These are phyloP conservation scores for Irpex lacteus DNA, from an alignment of 1,284 basidiomycete species.

Conservation along the genomic window DNA sequence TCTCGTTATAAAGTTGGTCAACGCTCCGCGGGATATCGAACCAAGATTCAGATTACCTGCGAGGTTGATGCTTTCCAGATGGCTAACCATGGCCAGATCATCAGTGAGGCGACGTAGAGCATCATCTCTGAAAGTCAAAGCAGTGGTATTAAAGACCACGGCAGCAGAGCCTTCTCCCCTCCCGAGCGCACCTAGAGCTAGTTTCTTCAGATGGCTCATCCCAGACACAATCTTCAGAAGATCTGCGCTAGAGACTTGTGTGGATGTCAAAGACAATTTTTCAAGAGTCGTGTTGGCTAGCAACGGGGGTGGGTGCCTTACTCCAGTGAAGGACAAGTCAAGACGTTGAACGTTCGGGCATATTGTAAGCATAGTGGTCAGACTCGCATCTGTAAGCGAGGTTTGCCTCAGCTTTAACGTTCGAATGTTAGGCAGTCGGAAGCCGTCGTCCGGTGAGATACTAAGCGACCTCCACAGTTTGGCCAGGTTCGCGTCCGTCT, in stretches of 20 bases:
- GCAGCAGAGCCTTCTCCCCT: conserved; percentile 42
- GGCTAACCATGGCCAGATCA: conserved; percentile 32
- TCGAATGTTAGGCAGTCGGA: conserved; percentile 38
- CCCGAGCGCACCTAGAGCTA: conserved; percentile 63
- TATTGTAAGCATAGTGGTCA: conserved; percentile 39
- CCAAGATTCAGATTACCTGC: conserved; percentile 64
- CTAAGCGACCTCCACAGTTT: conserved; percentile 37
- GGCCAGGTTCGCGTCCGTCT: conserved; percentile 57
- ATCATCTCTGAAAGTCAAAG: conserved; percentile 55
- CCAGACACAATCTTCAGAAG: conserved; percentile 38
- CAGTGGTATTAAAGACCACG: conserved; percentile 43
- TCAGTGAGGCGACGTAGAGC: conserved; percentile 44
- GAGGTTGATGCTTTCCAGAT: conserved; percentile 53
- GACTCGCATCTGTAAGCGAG: conserved; percentile 44
- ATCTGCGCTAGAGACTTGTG: conserved; percentile 38
- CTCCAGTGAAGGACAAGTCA: conserved; percentile 63
- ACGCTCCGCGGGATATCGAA: conserved; percentile 31
- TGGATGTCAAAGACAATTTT: conserved; percentile 64
- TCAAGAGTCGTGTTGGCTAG: conserved; percentile 34
- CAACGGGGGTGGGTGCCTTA: conserved; percentile 36
- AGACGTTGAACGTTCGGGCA: conserved; percentile 50
- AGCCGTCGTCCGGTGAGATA: conserved; percentile 24
- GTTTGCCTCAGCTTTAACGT: conserved; percentile 62
- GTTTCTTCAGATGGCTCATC: conserved; percentile 41
- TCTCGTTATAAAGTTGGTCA: conserved; percentile 44